These are phyloP conservation scores for Magnolia sinica DNA, from an alignment of 164 flowering plant species.

Conservation along the genomic window DNA sequence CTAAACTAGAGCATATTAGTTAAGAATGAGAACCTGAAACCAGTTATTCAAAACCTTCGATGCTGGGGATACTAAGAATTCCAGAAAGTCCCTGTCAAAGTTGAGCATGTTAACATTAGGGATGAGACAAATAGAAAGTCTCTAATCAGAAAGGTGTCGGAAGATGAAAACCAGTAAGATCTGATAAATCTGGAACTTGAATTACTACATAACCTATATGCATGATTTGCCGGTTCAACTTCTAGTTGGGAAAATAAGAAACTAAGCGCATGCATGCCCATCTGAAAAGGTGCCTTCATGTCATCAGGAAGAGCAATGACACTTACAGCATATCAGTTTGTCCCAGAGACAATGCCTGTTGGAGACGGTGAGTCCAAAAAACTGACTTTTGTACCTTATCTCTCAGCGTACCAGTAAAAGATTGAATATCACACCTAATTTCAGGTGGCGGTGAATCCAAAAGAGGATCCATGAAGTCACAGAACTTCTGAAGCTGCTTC, in stretches of 20 bases:
- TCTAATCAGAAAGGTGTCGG: neutral
- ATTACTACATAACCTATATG: neutral
- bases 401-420: slow-evolving; percentile 44
- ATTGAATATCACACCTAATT: slow-evolving; percentile 34
- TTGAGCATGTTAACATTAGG: slow-evolving; percentile 4
- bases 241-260: neutral
- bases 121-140: neutral
- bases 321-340: slow-evolving; percentile 84
- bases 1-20: slow-evolving; percentile 4
- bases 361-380: slow-evolving; percentile 69
- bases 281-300: neutral
- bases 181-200: neutral
- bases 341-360: slow-evolving; percentile 54
- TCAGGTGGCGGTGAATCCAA: slow-evolving; percentile 94
- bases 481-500: slow-evolving; percentile 66
- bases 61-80: slow-evolving; percentile 89
- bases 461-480: slow-evolving; percentile 75
- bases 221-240: neutral
- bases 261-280: neutral
- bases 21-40: slow-evolving; percentile 75
- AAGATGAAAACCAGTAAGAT: neutral
- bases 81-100: slow-evolving; percentile 80
- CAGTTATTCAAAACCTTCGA: slow-evolving; percentile 94
- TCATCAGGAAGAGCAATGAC: neutral
- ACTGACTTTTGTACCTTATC: slow-evolving; percentile 56